Conservation (phyloP, 164 flowering plant genomes). For the Berberis vulgaris region DNA sequence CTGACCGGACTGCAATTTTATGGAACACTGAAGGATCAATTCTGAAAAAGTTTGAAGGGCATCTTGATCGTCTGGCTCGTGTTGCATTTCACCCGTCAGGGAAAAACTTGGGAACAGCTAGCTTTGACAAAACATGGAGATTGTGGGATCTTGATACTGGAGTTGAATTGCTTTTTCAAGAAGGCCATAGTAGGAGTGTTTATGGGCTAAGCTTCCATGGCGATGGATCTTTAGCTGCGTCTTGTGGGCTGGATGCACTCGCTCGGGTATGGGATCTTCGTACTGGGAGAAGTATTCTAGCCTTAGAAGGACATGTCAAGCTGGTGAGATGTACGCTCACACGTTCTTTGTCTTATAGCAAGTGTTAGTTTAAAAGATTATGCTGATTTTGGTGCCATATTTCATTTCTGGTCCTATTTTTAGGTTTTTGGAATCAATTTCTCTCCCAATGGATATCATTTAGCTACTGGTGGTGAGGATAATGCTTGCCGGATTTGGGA, state of each 20-base stretch:
- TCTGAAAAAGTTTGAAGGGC: slow-evolving; percentile 70
- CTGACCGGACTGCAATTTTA: slow-evolving; percentile 85
- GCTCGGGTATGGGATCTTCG: slow-evolving; percentile 99
- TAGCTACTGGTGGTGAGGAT: slow-evolving; percentile 94
- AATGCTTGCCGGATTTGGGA: slow-evolving; percentile 97
- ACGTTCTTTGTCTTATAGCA: background rate
- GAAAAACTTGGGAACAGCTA: slow-evolving; percentile 81
- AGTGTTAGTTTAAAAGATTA: background rate
- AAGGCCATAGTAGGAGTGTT: slow-evolving; percentile 94
- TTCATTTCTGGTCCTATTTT: slow-evolving; percentile 5
- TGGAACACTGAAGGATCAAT: slow-evolving; percentile 79
- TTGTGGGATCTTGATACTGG: slow-evolving; percentile 85
- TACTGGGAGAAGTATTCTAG: slow-evolving; percentile 80
- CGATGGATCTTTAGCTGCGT: slow-evolving; percentile 92
- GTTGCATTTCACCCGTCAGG: slow-evolving; percentile 95
- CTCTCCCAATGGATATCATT: slow-evolving; percentile 94
- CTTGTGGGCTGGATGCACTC: slow-evolving; percentile 92
- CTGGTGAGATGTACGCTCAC: slow-evolving; percentile 40
- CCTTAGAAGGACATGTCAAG: slow-evolving; percentile 95
- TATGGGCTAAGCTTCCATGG: slow-evolving; percentile 79
- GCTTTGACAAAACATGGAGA: slow-evolving; percentile 99
- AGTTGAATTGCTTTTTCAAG: slow-evolving; percentile 90
- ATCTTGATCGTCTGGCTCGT: slow-evolving; percentile 89
- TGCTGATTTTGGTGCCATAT: background rate
- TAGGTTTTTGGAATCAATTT: slow-evolving; percentile 77